Evolutionary conservation across 2,329 filamentous ascomycete species (phyloP).

Genomic region (Microthyrium microscopicum): DNA sequence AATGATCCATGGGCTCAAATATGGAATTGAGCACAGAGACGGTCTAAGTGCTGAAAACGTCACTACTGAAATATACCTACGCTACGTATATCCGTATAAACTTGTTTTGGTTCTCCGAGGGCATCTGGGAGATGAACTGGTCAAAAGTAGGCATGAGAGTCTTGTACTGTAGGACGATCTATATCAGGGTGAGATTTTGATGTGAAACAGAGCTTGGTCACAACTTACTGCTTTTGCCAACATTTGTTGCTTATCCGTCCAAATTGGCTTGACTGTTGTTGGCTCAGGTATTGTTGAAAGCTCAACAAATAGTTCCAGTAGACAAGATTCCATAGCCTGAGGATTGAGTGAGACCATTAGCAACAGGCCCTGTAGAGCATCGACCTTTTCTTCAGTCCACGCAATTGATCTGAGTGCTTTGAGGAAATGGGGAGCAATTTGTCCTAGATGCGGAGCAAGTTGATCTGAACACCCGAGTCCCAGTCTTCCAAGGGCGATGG

Average conservation of each 20-base stretch:
- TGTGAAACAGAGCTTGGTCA: background rate
- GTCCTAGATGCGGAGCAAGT: conserved; percentile 61
- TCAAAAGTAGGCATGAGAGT: conserved; percentile 37
- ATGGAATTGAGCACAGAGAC: no score
- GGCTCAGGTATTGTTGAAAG: conserved; percentile 41
- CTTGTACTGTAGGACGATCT: conserved; percentile 38
- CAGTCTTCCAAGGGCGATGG: conserved; percentile 76
- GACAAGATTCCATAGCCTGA: conserved; percentile 73
- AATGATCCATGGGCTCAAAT: no score
- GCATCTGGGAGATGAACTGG: conserved; percentile 30
- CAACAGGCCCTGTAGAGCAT: conserved; percentile 82
- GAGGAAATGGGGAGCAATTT: conserved; percentile 71
- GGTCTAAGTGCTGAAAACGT: no score
- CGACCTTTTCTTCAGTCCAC: conserved; percentile 84
- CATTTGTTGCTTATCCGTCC: conserved; percentile 40
- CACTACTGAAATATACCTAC: no score
- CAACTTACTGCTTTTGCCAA: conserved; percentile 32
- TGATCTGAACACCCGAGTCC: conserved; percentile 63
- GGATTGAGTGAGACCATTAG: conserved; percentile 74
- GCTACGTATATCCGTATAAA: no score
- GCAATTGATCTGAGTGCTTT: conserved; percentile 68
- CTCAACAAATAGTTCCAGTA: conserved; percentile 66
- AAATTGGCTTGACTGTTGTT: conserved; percentile 30
- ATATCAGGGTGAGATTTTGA: conserved; percentile 5
- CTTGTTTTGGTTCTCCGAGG: conserved; percentile 18